Evolutionary conservation across 2,329 filamentous ascomycete genomes (phyloP).

Genomic region (Epichloe scottii): DNA sequence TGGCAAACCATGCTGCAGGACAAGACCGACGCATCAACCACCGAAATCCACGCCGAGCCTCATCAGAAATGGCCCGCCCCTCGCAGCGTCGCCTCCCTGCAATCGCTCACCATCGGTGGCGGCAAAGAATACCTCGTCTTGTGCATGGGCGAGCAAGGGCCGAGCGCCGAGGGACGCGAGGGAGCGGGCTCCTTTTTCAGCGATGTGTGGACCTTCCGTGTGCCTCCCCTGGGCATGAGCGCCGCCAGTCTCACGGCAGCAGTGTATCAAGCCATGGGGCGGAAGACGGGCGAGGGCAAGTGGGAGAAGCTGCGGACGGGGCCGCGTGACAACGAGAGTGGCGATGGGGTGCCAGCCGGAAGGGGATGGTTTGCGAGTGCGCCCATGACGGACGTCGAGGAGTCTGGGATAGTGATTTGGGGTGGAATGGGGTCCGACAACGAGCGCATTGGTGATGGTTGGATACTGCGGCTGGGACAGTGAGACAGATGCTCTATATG

Average conservation of each 20-base stretch:
- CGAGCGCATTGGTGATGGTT: conserved; percentile 45
- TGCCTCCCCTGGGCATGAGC: conserved; percentile 41
- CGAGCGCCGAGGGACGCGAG: conserved; percentile 35
- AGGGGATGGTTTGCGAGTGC: conserved; percentile 47
- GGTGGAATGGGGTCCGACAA: conserved; percentile 44
- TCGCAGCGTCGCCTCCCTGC: conserved; percentile 40
- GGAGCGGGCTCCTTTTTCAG: conserved; percentile 41
- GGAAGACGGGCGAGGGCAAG: conserved; percentile 42
- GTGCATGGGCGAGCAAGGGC: conserved; percentile 43
- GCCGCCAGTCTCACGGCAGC: conserved; percentile 43
- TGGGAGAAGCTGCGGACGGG: conserved; percentile 38
- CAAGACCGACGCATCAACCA: conserved; percentile 18
- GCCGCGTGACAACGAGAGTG: conserved; percentile 40
- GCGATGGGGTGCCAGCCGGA: conserved; percentile 34
- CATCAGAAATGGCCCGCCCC: conserved; percentile 35
- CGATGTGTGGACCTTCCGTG: conserved; percentile 54
- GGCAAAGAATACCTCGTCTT: conserved; percentile 51
- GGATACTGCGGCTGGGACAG: conserved; percentile 45
- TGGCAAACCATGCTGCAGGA: conserved; percentile 42
- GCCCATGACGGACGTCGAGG: conserved; percentile 44
- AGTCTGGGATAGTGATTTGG: conserved; percentile 46
- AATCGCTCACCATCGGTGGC: conserved; percentile 44
- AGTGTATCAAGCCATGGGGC: conserved; percentile 38
- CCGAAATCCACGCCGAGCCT: conserved; percentile 23
- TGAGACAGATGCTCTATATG: background rate